Base-by-base conservation (phyloP, 2,329 filamentous ascomycete genomes). In the Cadophora sp. region DNA sequence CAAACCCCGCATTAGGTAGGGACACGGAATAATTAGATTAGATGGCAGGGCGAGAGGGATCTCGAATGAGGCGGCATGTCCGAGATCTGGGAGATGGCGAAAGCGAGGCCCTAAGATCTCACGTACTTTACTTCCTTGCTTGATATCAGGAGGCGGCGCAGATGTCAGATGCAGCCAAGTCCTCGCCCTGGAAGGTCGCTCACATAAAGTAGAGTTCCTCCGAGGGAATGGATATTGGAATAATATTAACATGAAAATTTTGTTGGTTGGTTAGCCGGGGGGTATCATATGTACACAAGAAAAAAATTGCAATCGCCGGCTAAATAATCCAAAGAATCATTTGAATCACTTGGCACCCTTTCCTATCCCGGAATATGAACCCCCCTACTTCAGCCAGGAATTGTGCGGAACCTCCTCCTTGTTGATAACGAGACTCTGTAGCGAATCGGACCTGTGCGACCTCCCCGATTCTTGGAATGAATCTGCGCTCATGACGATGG, bases 401-500 rank as follows among this genome's bases (percentile, higher is more conserved):
- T 41, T 58, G 33, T 41, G 55, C 7, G 55, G 20, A 22, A 43
- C 20, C 18, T 58, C 55, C 13, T 58, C 55, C 36, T 41, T 58
- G 18, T 41, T 41, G 36, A 58, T 27, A 14, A 39, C 33, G 11
- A 58, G 13, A 58, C 55, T 58, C 36, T 58, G 55, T 13, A 58
- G 33, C 36, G 55, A 58, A 43, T 58, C 55, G 18, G 55, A 41
- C 20, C 55, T 41, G 7, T 58, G 55, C 14, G 55, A 58, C 33
- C 33, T 58, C 16, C 33, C n/a, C 2, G 55, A 58, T 14, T 33
- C 33, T 18, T 58, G 18, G 14, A 43, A 58, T 58, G 55, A 24
- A 58, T 58, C 55, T 58, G 55, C 36, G n/a, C 33, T 58, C 36
- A 39, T 58, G 55, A 58, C 33, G 13, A 58, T 16, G 36, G 55